phyloP scores from a whole-genome alignment of 202 grass and related monocot species.

The Sporobolus alterniflorus region DNA sequence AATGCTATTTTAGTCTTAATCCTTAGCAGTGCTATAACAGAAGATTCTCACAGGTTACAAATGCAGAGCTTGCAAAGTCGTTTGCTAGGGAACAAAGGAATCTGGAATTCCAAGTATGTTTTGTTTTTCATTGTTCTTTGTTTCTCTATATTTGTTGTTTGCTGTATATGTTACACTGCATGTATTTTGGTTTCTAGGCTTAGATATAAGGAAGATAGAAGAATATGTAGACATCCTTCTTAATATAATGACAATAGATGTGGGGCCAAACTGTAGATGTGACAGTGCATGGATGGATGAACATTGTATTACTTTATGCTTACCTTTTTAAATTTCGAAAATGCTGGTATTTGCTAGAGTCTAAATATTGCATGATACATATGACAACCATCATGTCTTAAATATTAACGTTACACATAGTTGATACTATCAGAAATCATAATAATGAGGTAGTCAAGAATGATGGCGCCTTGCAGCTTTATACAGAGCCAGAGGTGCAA shows the following conservation, averaged over 20 bases:
- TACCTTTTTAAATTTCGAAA: background rate
- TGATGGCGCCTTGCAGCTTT: background rate
- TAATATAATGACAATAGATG: background rate
- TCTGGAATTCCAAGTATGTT: conserved; percentile 80
- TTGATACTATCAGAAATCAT: background rate
- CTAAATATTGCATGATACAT: background rate
- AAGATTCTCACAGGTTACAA: conserved; percentile 58
- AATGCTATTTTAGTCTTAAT: conserved; percentile 4
- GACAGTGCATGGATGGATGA: background rate
- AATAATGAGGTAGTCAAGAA: background rate
- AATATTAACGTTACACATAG: background rate
- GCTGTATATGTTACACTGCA: background rate
- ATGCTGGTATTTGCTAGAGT: background rate
- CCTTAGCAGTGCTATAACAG: conserved; percentile 10
- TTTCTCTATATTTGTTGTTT: conserved; percentile 13
- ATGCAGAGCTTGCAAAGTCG: conserved; percentile 84
- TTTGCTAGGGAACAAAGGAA: conserved; percentile 84
- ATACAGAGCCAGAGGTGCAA: conserved; percentile 6
- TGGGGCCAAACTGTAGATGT: background rate
- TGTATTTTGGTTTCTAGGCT: conserved; percentile 11
- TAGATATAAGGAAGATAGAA: conserved; percentile 7
- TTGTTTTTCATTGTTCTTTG: conserved; percentile 13
- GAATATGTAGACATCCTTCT: background rate
- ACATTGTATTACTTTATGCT: conserved; percentile 5
- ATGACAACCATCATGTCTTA: background rate